phyloP scores from a whole-genome alignment of 352 stramenopile genomes.

The Phytophthora crassamura region DNA sequence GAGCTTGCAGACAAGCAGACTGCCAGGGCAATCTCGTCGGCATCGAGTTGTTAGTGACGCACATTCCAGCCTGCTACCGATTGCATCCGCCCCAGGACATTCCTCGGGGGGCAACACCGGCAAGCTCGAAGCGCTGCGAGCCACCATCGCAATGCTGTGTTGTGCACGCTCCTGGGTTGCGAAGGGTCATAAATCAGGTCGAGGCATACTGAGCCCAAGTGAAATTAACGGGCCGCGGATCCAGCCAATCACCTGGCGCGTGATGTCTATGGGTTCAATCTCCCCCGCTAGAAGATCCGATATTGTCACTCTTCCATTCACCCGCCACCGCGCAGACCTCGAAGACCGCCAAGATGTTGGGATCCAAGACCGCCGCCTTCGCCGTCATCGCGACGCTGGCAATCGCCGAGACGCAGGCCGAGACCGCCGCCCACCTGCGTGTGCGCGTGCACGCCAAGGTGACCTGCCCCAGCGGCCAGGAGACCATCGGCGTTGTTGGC shows the following conservation, averaged over 20 bases:
- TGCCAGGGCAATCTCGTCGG: too few relatives aligned
- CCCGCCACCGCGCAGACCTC: constrained; percentile 7
- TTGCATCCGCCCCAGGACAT: too few relatives aligned
- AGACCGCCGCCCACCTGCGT: constrained; percentile 34
- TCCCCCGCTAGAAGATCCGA: constrained; percentile 1
- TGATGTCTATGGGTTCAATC: constrained; percentile 12
- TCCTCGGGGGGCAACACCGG: too few relatives aligned
- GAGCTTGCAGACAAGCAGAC: too few relatives aligned
- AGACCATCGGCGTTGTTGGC: constrained; percentile 23
- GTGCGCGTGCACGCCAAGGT: constrained; percentile 41
- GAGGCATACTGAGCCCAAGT: constrained; percentile 17
- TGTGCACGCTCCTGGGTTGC: too few relatives aligned
- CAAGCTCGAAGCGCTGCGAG: too few relatives aligned
- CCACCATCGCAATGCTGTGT: too few relatives aligned
- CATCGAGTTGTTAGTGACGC: too few relatives aligned
- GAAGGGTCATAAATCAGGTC: constrained; percentile 29
- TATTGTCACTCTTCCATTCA: constrained; percentile 38
- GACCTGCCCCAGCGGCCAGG: constrained; percentile 25
- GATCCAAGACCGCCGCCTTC: constrained; percentile 38
- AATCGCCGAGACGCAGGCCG: constrained; percentile 28
- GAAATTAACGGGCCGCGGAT: constrained; percentile 16
- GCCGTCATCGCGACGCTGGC: constrained; percentile 28
- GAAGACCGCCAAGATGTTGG: constrained; percentile 35
- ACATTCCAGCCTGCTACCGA: too few relatives aligned
- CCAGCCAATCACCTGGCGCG: constrained; percentile 5